Percentiles rank a stretch among this genome's conserved stretches.
phyloP scores from a whole-genome alignment of 768 basidiomycete genomes.

The Suillus subalutaceus region DNA sequence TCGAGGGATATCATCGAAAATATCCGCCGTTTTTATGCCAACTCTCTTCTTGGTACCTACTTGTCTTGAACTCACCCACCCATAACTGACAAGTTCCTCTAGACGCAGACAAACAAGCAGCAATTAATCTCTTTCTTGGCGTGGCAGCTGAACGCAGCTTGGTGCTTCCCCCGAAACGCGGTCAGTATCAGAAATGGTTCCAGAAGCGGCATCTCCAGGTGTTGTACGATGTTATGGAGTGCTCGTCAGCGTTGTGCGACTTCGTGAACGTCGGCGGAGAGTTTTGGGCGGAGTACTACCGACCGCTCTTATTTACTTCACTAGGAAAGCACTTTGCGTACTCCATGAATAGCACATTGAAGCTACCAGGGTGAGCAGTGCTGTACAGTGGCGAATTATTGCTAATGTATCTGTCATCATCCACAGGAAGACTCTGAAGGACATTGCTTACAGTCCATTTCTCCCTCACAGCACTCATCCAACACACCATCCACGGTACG shows the following conservation, averaged over 20 bases:
- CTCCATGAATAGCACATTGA: slow-evolving; percentile 89
- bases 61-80: neutral
- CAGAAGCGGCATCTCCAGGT: slow-evolving; percentile 68
- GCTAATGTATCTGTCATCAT: neutral
- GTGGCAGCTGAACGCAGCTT: slow-evolving; percentile 54
- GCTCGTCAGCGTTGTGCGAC: slow-evolving; percentile 58
- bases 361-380: slow-evolving; percentile 70
- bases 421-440: slow-evolving; percentile 67
- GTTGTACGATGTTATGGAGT: slow-evolving; percentile 68
- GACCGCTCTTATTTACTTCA: slow-evolving; percentile 81
- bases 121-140: slow-evolving; percentile 97
- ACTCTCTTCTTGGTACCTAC: slow-evolving; percentile 77
- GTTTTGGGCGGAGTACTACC: slow-evolving; percentile 90
- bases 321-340: slow-evolving; percentile 89
- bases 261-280: slow-evolving; percentile 67
- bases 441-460: slow-evolving; percentile 77
- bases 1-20: slow-evolving; percentile 96
- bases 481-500: slow-evolving; percentile 40
- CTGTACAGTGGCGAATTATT: neutral
- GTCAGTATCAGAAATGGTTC: slow-evolving; percentile 88
- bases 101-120: slow-evolving; percentile 97
- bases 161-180: slow-evolving; percentile 53
- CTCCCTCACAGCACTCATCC: slow-evolving; percentile 52
- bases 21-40: slow-evolving; percentile 92
- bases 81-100: slow-evolving; percentile 13